Evolutionary conservation across 2,329 filamentous ascomycete genomes (phyloP).

Genomic region (Clonostachys solani): DNA sequence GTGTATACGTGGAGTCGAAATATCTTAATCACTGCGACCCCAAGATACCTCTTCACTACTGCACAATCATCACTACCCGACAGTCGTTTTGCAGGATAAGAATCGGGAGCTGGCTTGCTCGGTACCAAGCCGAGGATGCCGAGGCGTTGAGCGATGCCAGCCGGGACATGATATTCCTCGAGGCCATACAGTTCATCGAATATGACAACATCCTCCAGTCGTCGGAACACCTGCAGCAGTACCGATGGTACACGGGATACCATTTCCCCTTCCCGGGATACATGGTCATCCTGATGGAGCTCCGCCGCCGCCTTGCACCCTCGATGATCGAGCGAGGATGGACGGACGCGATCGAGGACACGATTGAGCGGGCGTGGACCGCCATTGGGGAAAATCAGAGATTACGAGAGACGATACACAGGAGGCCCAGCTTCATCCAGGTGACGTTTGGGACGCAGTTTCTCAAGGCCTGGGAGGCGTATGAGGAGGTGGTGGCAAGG

Average conservation of each 20-base stretch:
- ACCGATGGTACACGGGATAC: constrained; percentile 54
- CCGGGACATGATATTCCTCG: constrained; percentile 46
- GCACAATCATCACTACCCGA: constrained; percentile 53
- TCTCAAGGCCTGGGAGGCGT: constrained; percentile 59
- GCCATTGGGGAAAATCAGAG: constrained; percentile 52
- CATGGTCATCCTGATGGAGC: constrained; percentile 53
- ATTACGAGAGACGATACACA: constrained; percentile 40
- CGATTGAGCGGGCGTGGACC: constrained; percentile 55
- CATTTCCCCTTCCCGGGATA: constrained; percentile 59
- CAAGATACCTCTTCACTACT: constrained; percentile 55
- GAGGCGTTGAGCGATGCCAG: constrained; percentile 36
- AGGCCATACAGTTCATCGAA: constrained; percentile 54
- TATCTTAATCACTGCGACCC: constrained; percentile 54
- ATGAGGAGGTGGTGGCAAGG: constrained; percentile 20
- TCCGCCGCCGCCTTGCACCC: constrained; percentile 22
- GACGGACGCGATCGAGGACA: constrained; percentile 42
- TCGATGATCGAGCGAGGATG: too few species aligned
- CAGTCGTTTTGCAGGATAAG: constrained; percentile 54
- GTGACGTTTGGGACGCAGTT: constrained; percentile 53
- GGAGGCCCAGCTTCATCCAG: constrained; percentile 51
- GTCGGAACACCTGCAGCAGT: constrained; percentile 44
- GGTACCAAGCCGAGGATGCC: constrained; percentile 33
- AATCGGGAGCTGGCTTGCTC: constrained; percentile 48
- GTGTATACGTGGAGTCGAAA: constrained; percentile 47
- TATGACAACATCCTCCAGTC: constrained; percentile 53